Evolutionary conservation across 2,329 filamentous ascomycete species (phyloP), one percentile per base, ranked within the genome.

Genomic region (Hymenoscyphus occultus): DNA sequence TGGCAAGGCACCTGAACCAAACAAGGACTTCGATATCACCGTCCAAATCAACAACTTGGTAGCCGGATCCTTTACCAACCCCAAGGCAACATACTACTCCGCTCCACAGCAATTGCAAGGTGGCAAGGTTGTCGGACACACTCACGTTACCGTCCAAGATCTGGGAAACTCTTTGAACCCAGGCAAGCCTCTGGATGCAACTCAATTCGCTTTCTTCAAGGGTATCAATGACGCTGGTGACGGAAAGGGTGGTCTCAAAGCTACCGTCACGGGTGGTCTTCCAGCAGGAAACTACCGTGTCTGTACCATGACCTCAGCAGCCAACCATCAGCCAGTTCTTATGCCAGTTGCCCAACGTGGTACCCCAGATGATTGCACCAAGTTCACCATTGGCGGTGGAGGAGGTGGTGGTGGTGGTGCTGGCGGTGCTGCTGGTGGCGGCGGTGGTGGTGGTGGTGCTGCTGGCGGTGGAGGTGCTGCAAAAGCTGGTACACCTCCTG

Each of bases 291-390:
- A 75, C 65, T 81, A 81, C 68, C 74, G 80, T 62, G 73, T 80
- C 28, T 81, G 80, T 71, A 80, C 78, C 12, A 77, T 81, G 77
- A 76, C 74, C 56, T 74, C 74, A 22, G 70, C 80, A 39, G 72
- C 75, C 56, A 81, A 81, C 69, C 80, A 81, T 74, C 78, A 79
- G 57, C 77, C 78, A 59, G 78, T 78, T 16, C 65, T 78, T 9
- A 80, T 80, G 78, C 78, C 78, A 48, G 76, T 81, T 57, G 79
- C 79, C 39, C 79, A 80, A 71, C 75, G 80, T 67, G 80, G 80
- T 66, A 75, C 78, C 54, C 77, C 80, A 61, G 79, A 81, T 69
- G 80, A 81, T 68, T 81, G 80, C 68, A 76, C 74, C n/a, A 80
- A 79, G 70, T 80, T 81, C 40, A 77, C 78, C 61, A 77, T 77